Conservation (phyloP, 139 green algal genomes). For the Tetraselmis striata region DNA sequence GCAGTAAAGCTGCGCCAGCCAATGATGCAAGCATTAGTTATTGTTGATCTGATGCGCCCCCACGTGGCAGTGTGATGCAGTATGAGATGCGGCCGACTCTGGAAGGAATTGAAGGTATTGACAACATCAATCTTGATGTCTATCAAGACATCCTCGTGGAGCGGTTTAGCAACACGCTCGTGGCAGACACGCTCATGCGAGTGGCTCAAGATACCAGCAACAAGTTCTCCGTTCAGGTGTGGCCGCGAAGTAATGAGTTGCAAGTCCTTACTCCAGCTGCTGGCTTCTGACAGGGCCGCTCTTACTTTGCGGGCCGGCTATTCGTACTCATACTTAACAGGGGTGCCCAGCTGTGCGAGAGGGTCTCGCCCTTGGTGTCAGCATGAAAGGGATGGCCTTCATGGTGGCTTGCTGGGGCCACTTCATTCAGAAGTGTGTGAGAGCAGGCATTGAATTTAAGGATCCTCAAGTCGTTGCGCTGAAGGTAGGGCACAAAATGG, state of each 20-base stretch:
- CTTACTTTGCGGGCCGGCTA: too few species aligned
- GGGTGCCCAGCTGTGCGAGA: background rate
- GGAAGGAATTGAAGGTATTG: background rate
- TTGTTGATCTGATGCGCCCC: background rate
- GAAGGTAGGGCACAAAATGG: too few species aligned
- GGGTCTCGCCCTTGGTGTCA: background rate
- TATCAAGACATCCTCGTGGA: background rate
- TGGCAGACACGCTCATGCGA: background rate
- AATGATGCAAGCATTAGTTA: background rate
- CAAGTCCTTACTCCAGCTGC: too few species aligned
- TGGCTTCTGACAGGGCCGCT: too few species aligned
- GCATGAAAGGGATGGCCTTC: constrained; percentile 2
- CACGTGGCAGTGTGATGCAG: background rate
- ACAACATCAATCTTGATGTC: background rate
- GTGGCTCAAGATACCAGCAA: constrained; percentile 2
- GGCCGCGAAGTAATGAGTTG: too few species aligned
- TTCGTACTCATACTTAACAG: too few species aligned
- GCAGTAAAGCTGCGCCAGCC: background rate
- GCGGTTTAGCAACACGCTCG: background rate
- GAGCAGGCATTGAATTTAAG: background rate
- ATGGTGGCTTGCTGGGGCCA: background rate
- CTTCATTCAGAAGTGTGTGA: background rate
- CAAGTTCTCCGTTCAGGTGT: constrained; percentile 7
- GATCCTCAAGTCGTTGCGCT: background rate
- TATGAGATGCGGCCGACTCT: constrained; percentile 3